phyloP scores from a whole-genome alignment of 176 grass and related monocot genomes.

The Carex pumila region DNA sequence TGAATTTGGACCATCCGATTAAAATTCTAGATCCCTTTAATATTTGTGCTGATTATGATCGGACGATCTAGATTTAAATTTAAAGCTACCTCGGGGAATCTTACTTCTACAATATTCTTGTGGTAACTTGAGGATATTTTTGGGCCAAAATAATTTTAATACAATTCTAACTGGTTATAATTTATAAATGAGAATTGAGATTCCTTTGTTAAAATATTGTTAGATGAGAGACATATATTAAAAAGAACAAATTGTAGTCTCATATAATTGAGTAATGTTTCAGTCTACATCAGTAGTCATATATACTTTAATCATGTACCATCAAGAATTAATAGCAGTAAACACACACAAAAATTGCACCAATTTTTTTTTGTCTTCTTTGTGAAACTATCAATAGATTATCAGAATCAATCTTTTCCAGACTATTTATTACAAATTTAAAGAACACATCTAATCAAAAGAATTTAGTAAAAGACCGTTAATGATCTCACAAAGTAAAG shows the following conservation, averaged over 20 bases:
- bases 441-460: conserved; percentile 23
- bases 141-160: background rate
- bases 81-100: too few relatives aligned
- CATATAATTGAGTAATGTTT: background rate
- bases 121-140: background rate
- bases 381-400: background rate
- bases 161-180: too few relatives aligned
- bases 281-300: conserved; percentile 1
- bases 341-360: background rate
- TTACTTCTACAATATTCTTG: background rate
- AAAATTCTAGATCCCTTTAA: too few relatives aligned
- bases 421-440: conserved; percentile 5
- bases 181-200: background rate
- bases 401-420: background rate
- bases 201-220: background rate
- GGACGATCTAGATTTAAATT: too few relatives aligned
- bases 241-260: background rate
- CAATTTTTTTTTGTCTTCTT: background rate
- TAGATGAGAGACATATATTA: background rate
- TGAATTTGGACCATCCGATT: too few relatives aligned
- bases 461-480: conserved; percentile 21
- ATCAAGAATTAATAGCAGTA: background rate
- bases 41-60: too few relatives aligned
- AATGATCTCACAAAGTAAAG: conserved; percentile 1
- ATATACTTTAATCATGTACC: background rate